Percentiles rank a stretch among this genome's conserved stretches.
Evolutionary conservation across 2,329 filamentous ascomycete genomes (phyloP).

Genomic region (Huntiella omanensis): DNA sequence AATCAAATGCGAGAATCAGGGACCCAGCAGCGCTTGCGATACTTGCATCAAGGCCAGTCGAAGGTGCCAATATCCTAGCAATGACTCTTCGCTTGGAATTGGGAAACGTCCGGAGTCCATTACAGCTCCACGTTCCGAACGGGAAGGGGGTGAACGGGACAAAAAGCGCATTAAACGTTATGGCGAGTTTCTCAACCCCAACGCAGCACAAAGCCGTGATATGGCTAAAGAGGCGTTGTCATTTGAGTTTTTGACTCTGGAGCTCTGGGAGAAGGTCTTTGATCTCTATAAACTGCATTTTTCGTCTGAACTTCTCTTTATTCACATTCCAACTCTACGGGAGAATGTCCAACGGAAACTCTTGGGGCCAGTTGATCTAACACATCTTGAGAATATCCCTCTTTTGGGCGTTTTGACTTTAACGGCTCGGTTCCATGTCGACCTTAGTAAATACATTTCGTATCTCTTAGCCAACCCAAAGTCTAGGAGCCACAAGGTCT

Average conservation of each 20-base stretch:
- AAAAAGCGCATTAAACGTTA: constrained; percentile 28
- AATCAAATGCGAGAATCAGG: constrained; percentile 71
- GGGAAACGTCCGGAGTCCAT: constrained; percentile 57
- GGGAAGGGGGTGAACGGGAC: constrained; percentile 26
- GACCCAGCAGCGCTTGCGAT: constrained; percentile 51
- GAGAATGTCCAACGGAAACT: constrained; percentile 1
- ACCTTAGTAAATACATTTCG: constrained; percentile 35
- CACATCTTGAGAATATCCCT: constrained; percentile 35
- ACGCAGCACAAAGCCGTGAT: constrained; percentile 19
- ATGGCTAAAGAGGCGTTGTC: constrained; percentile 42
- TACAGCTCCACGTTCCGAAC: constrained; percentile 20
- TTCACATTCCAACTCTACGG: constrained; percentile 47
- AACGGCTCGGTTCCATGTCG: constrained; percentile 48
- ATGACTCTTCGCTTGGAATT: neutral
- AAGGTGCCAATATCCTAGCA: neutral
- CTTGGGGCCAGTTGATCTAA: constrained; percentile 17
- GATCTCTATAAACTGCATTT: constrained; percentile 54
- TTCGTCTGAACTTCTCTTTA: constrained; percentile 51
- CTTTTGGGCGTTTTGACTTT: constrained; percentile 49
- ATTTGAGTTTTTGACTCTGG: constrained; percentile 39
- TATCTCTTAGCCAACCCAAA: constrained; percentile 19
- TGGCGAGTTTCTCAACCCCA: constrained; percentile 24
- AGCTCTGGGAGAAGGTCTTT: constrained; percentile 51
- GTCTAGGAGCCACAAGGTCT: constrained; percentile 16
- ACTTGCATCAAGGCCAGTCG: constrained; percentile 46